Conservation (phyloP, 257 asterid genomes). For the Gentiana macrophylla region DNA sequence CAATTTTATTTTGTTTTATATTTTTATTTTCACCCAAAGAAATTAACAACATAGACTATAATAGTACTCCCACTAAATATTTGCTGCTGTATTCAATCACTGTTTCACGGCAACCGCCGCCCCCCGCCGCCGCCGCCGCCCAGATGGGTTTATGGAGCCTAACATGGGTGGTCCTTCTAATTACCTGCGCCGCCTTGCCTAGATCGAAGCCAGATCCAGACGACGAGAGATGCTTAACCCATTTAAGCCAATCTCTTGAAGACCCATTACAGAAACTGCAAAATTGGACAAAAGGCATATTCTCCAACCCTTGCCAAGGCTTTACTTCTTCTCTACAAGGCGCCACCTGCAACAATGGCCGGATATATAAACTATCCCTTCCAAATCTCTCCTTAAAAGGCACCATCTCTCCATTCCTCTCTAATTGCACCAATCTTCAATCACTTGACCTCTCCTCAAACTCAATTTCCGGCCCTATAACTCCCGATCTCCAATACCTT, state of each 20-base stretch:
- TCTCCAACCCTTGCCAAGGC: slow-evolving; percentile 69
- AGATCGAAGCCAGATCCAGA: slow-evolving; percentile 57
- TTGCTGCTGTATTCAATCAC: too few relatives aligned
- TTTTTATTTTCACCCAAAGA: too few relatives aligned
- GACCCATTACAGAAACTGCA: slow-evolving; percentile 58
- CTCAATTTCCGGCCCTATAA: slow-evolving; percentile 64
- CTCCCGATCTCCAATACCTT: slow-evolving; percentile 51
- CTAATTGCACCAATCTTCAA: slow-evolving; percentile 86
- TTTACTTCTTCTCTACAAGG: slow-evolving; percentile 66
- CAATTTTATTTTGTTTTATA: too few relatives aligned
- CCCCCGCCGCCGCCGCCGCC: background rate
- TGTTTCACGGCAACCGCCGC: too few relatives aligned
- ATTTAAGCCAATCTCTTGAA: slow-evolving; percentile 45
- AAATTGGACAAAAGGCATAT: slow-evolving; percentile 62
- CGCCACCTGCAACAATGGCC: slow-evolving; percentile 94
- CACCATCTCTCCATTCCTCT: slow-evolving; percentile 73
- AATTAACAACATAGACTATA: too few relatives aligned
- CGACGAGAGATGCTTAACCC: slow-evolving; percentile 69
- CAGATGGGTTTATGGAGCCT: slow-evolving; percentile 31
- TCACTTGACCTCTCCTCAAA: slow-evolving; percentile 87
- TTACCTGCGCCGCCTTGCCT: slow-evolving; percentile 26
- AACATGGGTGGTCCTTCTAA: slow-evolving; percentile 13
- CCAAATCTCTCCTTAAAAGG: slow-evolving; percentile 61
- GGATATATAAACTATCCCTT: slow-evolving; percentile 77
- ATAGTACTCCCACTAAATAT: too few relatives aligned